Evolutionary conservation across 805 yeast genomes (phyloP), one percentile per base, ranked within the genome.

Genomic region (Dipodascopsis uninucleata): DNA sequence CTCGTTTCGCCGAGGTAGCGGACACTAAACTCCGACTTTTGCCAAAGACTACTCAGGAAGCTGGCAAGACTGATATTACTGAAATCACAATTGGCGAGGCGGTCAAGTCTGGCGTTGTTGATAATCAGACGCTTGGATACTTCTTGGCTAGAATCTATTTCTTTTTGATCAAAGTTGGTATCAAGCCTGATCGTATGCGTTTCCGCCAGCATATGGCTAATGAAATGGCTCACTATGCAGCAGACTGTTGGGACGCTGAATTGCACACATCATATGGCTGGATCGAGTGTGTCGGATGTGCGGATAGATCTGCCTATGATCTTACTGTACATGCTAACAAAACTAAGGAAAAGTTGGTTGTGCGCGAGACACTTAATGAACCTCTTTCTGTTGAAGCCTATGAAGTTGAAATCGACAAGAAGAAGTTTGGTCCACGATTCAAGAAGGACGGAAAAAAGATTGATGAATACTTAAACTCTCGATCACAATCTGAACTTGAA

Each of bases 281-380:
- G 99, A 85, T 93, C 60, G 99, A 93, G 74, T 94, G 98, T 81
- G 97, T 93, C 65, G 99, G 99, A 58, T 93, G 97, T 74, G 99
- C 99, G 56, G 99, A 93, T 71, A 81, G 99, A 74, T 85, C 96
- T 36, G 99, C 99, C 32, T 93, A 87, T 65, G 99, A 93, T 71
- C 78, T 93, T 68, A 77, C 90, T 38, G 98, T 94, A 51, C 99
- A 93, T 66, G 71, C 97, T 35, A 93, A 90, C 45, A 85, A 85
- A 70, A 93, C 98, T 47, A 87, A 87, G 69, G 96, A 87, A 72
- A 90, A 88, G 70, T 74, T 93, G 59, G 89, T 88, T 49, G 99
- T 93, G 36, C 85, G 97, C 75, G 84, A 93, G 71, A 77, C 86
- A 46, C 77, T 93, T 59, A 80, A 84, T 31, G 83, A 79, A 66